A percentile compares a stretch with the other conserved stretches of the same genome.
Evolutionary conservation across 495 filamentous ascomycete genomes (phyloP).

Genomic region (Trichoderma erinaceum): DNA sequence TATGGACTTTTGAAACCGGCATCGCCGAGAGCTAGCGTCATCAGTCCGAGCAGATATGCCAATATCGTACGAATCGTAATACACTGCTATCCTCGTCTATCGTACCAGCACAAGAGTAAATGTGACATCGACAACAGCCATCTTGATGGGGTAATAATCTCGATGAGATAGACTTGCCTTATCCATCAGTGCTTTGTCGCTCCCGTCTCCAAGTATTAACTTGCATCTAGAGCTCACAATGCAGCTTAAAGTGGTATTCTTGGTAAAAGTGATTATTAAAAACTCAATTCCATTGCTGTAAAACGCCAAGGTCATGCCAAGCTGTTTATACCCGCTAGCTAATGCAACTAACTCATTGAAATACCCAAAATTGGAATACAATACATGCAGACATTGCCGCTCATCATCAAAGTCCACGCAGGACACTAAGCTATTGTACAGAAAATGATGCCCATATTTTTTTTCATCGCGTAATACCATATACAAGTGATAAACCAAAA

Average conservation of each 20-base stretch:
- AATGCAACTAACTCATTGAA: neutral
- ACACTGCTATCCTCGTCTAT: neutral
- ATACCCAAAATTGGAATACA: neutral
- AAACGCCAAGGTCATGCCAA: conserved; percentile 6
- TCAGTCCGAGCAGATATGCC: neutral
- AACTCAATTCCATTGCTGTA: neutral
- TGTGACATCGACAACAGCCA: too few species aligned
- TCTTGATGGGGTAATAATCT: too few species aligned
- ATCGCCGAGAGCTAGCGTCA: neutral
- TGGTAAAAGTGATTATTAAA: neutral
- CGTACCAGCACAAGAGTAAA: too few species aligned
- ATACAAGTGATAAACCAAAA: neutral
- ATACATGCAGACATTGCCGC: conserved; percentile 8
- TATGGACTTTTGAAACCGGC: conserved; percentile 6
- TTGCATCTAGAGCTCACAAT: too few species aligned
- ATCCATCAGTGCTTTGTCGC: too few species aligned
- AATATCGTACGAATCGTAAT: neutral
- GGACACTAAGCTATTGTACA: conserved; percentile 11
- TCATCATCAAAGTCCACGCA: neutral
- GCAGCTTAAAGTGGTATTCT: neutral
- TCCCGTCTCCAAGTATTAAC: too few species aligned
- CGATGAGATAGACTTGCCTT: too few species aligned
- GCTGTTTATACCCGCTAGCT: neutral
- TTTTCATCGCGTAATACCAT: conserved; percentile 2
- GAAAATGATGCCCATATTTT: neutral